Conservation (phyloP, 257 asterid species). For the Scutellaria minor region DNA sequence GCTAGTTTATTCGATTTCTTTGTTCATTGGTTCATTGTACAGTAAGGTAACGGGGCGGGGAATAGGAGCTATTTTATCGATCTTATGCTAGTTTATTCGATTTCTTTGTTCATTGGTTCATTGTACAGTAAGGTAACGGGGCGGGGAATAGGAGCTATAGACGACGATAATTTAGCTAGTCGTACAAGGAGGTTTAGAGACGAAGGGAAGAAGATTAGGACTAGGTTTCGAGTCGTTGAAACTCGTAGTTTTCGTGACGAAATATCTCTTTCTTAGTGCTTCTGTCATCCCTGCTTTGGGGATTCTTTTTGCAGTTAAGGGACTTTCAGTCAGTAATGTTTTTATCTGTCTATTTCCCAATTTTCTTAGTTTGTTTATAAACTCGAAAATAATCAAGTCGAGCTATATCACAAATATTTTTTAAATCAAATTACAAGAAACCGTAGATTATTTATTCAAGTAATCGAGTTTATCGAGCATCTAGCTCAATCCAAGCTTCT, state of each 20-base stretch:
- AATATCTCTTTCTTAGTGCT: conserved; percentile 25
- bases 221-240: conserved; percentile 35
- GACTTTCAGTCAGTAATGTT: conserved; percentile 10
- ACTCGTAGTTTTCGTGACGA: conserved; percentile 23
- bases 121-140: conserved; percentile 51
- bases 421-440: no score
- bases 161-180: conserved; percentile 35
- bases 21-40: conserved; percentile 57
- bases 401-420: not conserved
- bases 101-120: conserved; percentile 51
- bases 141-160: conserved; percentile 34
- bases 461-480: not conserved
- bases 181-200: conserved; percentile 38
- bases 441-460: no score
- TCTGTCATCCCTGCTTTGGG: conserved; percentile 28
- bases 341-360: not conserved
- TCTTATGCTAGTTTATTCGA: conserved; percentile 22
- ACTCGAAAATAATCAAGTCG: no score
- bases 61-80: conserved; percentile 19
- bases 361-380: not conserved
- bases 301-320: conserved; percentile 47
- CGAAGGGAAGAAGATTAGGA: conserved; percentile 38
- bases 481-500: not conserved
- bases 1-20: conserved; percentile 34
- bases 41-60: conserved; percentile 40